phyloP scores from a whole-genome alignment of 768 basidiomycete genomes.

The Termitomyces sp. region DNA sequence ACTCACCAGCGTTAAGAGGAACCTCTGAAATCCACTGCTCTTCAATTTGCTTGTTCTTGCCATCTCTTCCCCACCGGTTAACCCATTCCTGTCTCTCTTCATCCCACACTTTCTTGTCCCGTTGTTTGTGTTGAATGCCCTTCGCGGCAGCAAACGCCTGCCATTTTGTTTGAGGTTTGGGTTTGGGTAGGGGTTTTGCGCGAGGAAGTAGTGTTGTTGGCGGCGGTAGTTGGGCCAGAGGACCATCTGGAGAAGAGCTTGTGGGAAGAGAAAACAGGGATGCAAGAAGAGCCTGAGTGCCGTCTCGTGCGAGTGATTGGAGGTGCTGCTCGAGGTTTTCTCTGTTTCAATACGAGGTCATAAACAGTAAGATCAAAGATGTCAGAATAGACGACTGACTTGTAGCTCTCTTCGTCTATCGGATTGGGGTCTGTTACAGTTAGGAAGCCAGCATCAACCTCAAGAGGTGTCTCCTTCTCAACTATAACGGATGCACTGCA shows the following conservation, averaged over 20 bases:
- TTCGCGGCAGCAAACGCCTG: conserved; percentile 92
- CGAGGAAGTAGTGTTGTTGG: conserved; percentile 80
- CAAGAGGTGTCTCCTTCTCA: conserved; percentile 77
- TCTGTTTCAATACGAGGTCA: conserved; percentile 32
- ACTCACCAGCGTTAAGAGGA: conserved; percentile 74
- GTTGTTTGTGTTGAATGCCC: conserved; percentile 80
- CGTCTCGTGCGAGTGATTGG: conserved; percentile 72
- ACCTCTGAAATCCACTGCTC: conserved; percentile 93
- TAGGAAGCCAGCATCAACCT: conserved; percentile 79
- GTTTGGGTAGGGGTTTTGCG: conserved; percentile 89
- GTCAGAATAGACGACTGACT: conserved; percentile 39
- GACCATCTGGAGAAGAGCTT: conserved; percentile 71
- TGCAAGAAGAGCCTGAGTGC: conserved; percentile 77
- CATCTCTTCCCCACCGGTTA: conserved; percentile 82
- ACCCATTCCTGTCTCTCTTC: conserved; percentile 95
- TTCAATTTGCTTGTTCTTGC: conserved; percentile 86
- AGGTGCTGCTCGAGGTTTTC: conserved; percentile 80
- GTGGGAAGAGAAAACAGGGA: conserved; percentile 83
- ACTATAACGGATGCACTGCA: conserved; percentile 63
- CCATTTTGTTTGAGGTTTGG: conserved; percentile 95
- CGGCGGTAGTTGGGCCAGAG: conserved; percentile 76
- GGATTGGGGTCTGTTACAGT: conserved; percentile 86
- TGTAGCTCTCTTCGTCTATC: conserved; percentile 81
- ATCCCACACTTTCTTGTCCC: conserved; percentile 87
- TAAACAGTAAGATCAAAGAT: neutral